Conservation (phyloP, 1,284 basidiomycete genomes). For the Sphaerobolus stellatus region DNA sequence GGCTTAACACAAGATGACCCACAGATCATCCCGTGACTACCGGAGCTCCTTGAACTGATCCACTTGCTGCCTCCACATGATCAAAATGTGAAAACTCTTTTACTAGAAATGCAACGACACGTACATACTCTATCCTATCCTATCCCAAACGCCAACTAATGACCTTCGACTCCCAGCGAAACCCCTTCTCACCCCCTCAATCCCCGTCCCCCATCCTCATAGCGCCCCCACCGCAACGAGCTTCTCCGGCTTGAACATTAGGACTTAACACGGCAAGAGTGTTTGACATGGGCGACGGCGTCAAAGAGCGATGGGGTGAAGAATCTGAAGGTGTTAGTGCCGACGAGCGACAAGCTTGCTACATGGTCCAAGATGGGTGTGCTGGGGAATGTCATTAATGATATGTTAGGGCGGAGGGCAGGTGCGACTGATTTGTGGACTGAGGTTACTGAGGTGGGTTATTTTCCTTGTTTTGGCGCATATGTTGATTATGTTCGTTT, state of each 20-base stretch:
- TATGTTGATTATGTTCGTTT: slow-evolving; percentile 5
- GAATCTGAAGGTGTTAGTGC: slow-evolving; percentile 55
- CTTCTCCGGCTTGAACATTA: slow-evolving; percentile 52
- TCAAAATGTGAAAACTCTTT: slow-evolving; percentile 48
- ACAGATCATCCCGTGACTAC: slow-evolving; percentile 54
- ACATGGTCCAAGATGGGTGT: slow-evolving; percentile 67
- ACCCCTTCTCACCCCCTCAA: slow-evolving; percentile 4
- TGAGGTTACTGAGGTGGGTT: slow-evolving; percentile 67
- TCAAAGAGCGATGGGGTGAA: slow-evolving; percentile 39
- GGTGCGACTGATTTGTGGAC: slow-evolving; percentile 70
- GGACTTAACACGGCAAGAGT: slow-evolving; percentile 67
- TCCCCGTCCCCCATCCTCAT: slow-evolving; percentile 17
- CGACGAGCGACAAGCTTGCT: slow-evolving; percentile 59
- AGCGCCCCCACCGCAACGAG: slow-evolving; percentile 48
- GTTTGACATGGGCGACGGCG: slow-evolving; percentile 51
- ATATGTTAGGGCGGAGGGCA: slow-evolving; percentile 51
- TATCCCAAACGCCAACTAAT: neutral
- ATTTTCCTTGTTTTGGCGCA: slow-evolving; percentile 2
- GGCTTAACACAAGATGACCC: slow-evolving; percentile 61
- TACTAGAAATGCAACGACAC: slow-evolving; percentile 53
- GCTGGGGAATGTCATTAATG: slow-evolving; percentile 49
- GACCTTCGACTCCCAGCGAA: neutral
- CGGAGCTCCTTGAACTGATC: slow-evolving; percentile 56
- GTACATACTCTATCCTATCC: slow-evolving; percentile 40
- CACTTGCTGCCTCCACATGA: slow-evolving; percentile 42